These are phyloP conservation scores for Biscutella laevigata DNA, from an alignment of 441 rosid species.

Conservation along the genomic window DNA sequence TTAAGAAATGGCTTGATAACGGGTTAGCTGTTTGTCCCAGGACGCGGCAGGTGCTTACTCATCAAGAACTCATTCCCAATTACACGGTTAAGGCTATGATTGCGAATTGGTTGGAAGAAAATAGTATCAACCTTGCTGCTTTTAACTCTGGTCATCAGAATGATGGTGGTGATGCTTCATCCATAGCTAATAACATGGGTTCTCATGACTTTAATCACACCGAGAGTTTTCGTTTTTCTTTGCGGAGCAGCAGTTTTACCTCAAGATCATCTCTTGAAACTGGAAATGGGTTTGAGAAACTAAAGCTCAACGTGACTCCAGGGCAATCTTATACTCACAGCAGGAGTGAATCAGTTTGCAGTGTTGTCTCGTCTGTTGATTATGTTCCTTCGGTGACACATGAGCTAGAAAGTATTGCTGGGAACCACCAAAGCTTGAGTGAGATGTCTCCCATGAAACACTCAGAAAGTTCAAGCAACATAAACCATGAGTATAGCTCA, in stretches of 20 bases:
- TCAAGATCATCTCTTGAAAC: constrained; percentile 50
- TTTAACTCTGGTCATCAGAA: constrained; percentile 19
- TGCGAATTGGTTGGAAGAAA: constrained; percentile 67
- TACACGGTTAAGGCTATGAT: constrained; percentile 89
- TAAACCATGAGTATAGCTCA: constrained; percentile 19
- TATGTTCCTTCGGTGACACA: constrained; percentile 37
- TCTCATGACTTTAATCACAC: constrained; percentile 37
- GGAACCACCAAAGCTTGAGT: constrained; percentile 29
- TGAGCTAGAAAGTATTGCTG: constrained; percentile 25
- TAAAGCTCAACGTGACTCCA: constrained; percentile 36
- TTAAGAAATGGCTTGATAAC: constrained; percentile 78
- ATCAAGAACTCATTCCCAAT: constrained; percentile 80
- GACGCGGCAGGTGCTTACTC: constrained; percentile 55
- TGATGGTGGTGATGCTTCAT: constrained; percentile 28
- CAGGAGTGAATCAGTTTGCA: constrained; percentile 69
- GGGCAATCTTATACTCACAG: constrained; percentile 60
- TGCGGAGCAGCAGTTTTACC: constrained; percentile 42
- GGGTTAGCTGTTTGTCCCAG: constrained; percentile 75
- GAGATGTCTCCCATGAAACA: constrained; percentile 27
- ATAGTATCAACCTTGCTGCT: constrained; percentile 35
- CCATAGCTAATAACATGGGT: constrained; percentile 36
- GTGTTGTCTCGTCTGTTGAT: constrained; percentile 60
- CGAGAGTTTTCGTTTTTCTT: constrained; percentile 40
- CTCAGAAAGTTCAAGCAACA: constrained; percentile 31
- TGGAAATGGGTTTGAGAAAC: constrained; percentile 52